Conservation (phyloP, 164 flowering plant genomes). For the Echeveria elegans region DNA sequence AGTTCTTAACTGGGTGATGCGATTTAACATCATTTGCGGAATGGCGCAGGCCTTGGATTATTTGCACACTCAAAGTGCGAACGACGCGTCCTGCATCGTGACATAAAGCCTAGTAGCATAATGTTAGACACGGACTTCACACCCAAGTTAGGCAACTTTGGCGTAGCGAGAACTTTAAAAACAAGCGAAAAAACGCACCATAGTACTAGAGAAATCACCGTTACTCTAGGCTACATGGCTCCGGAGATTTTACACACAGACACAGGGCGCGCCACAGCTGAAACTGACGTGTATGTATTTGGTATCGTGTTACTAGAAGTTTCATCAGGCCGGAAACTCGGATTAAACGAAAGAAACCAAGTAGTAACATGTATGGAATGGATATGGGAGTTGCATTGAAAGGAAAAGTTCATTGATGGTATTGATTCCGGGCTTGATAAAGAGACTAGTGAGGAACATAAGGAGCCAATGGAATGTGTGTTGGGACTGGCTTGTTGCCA, state of each 20-base stretch:
- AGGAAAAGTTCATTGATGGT: not conserved
- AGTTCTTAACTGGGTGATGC: slow-evolving; percentile 22
- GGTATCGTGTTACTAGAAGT: slow-evolving; percentile 39
- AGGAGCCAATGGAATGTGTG: slow-evolving; percentile 20
- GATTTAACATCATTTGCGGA: slow-evolving; percentile 30
- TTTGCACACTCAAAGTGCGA: slow-evolving; percentile 36
- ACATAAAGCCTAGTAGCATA: slow-evolving; percentile 40
- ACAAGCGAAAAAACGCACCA: slow-evolving; percentile 26
- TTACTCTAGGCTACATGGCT: slow-evolving; percentile 44
- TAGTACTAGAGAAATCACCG: slow-evolving; percentile 26
- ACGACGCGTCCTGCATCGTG: slow-evolving; percentile 37
- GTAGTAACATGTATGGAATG: slow-evolving; percentile 23
- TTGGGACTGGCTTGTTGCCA: slow-evolving; percentile 51
- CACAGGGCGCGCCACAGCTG: slow-evolving; percentile 27
- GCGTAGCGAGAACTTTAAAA: slow-evolving; percentile 25
- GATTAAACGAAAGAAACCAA: slow-evolving; percentile 7
- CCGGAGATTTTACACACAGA: slow-evolving; percentile 46
- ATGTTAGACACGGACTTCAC: slow-evolving; percentile 32
- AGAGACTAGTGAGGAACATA: slow-evolving; percentile 8
- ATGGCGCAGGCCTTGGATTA: slow-evolving; percentile 40
- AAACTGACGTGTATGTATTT: slow-evolving; percentile 40
- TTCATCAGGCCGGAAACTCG: slow-evolving; percentile 32
- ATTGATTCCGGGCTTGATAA: not conserved
- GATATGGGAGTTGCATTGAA: slow-evolving; percentile 31
- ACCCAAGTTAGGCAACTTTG: slow-evolving; percentile 39